These are phyloP conservation scores for Debaryomyces fabryi DNA, from an alignment of 1,139 yeast species.

Conservation along the genomic window DNA sequence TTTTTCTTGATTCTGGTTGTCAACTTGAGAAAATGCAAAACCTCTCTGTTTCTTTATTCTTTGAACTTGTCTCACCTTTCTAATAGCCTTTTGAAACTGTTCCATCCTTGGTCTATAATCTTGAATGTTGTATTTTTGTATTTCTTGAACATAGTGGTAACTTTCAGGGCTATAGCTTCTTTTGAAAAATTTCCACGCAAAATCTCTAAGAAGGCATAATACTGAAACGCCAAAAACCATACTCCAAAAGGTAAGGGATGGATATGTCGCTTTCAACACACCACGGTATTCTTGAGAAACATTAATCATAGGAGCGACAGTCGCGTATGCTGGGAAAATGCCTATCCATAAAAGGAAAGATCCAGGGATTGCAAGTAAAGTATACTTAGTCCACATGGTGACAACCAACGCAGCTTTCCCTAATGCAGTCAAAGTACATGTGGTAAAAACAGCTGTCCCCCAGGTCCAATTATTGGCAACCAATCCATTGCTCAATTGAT, in stretches of 20 bases:
- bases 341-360: constrained; percentile 83
- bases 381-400: constrained; percentile 93
- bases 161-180: constrained; percentile 89
- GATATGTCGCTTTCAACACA: constrained; percentile 72
- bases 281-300: constrained; percentile 89
- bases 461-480: constrained; percentile 92
- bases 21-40: constrained; percentile 96
- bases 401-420: constrained; percentile 95
- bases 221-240: constrained; percentile 73
- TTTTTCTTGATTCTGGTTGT: constrained; percentile 88
- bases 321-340: constrained; percentile 85
- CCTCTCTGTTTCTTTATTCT: constrained; percentile 98
- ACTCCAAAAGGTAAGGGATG: constrained; percentile 84
- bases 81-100: constrained; percentile 94
- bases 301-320: constrained; percentile 78
- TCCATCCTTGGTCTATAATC: constrained; percentile 95
- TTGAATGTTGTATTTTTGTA: constrained; percentile 92
- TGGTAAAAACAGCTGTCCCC: constrained; percentile 90
- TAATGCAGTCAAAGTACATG: constrained; percentile 84
- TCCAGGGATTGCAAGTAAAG: constrained; percentile 92
- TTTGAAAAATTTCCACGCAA: constrained; percentile 92
- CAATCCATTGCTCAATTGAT: constrained; percentile 66
- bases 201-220: constrained; percentile 81
- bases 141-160: constrained; percentile 94
- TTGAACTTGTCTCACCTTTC: constrained; percentile 97